These are phyloP conservation scores for Leccinum pellstonianum DNA, from an alignment of 768 basidiomycete species.

Conservation along the genomic window DNA sequence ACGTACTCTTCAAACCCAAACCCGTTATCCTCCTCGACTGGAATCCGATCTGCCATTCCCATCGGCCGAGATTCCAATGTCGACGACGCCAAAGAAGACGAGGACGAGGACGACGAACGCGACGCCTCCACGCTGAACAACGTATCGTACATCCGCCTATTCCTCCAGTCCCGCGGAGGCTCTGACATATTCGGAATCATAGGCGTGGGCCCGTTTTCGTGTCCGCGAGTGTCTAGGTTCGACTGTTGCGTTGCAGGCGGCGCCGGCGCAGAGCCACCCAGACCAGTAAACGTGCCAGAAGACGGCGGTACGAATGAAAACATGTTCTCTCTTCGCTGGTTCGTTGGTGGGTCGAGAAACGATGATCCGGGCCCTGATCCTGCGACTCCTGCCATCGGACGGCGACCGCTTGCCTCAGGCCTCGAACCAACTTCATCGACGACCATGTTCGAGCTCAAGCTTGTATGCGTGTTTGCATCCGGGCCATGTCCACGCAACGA, in stretches of 20 bases:
- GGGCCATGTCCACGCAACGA: conserved; percentile 18
- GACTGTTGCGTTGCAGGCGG: not conserved
- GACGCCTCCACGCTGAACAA: conserved; percentile 11
- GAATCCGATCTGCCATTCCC: conserved; percentile 20
- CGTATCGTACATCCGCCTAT: conserved; percentile 10
- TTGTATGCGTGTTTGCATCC: conserved; percentile 16
- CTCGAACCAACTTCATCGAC: conserved; percentile 11
- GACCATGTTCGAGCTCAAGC: conserved; percentile 11
- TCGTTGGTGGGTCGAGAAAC: conserved; percentile 12
- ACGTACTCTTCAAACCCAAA: conserved; percentile 14
- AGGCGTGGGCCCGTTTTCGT: not conserved
- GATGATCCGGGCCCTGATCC: conserved; percentile 1
- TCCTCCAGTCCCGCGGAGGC: conserved; percentile 18
- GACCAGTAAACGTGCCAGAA: conserved; percentile 6
- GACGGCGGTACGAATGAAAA: conserved; percentile 14
- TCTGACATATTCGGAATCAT: conserved; percentile 12
- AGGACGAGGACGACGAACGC: conserved; percentile 24
- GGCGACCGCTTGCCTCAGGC: conserved; percentile 5
- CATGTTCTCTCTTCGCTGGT: conserved; percentile 10
- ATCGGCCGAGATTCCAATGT: conserved; percentile 9
- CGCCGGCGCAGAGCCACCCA: not conserved
- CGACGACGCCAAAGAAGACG: conserved; percentile 9
- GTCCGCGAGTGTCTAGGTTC: conserved; percentile 5
- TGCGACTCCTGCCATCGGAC: not conserved
- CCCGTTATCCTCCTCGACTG: conserved; percentile 18